These are phyloP conservation scores for Stephania cephalantha DNA, from an alignment of 164 flowering plant species.

Conservation along the genomic window DNA sequence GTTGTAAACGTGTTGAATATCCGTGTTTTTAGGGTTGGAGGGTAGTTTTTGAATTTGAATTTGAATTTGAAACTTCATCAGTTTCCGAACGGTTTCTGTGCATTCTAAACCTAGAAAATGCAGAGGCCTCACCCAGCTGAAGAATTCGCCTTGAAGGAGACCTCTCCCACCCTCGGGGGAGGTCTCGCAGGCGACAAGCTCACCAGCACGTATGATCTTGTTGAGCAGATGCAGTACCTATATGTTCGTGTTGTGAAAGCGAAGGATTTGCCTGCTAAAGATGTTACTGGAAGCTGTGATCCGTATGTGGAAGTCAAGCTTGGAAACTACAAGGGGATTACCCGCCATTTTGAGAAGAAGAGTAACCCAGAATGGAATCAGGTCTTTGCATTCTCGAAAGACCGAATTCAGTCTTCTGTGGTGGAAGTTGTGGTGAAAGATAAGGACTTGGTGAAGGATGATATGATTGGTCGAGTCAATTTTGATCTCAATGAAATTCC, in stretches of 20 bases:
- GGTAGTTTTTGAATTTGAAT: constrained; percentile 2
- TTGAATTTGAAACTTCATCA: neutral
- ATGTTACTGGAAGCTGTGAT: constrained; percentile 64
- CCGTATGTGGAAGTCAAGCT: constrained; percentile 82
- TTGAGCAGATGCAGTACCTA: constrained; percentile 82
- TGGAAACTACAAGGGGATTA: constrained; percentile 69
- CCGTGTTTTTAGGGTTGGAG: constrained; percentile 4
- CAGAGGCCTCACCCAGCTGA: constrained; percentile 46
- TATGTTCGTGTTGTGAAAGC: constrained; percentile 81
- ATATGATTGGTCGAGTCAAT: constrained; percentile 46
- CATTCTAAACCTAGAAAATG: constrained; percentile 24
- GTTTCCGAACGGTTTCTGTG: neutral
- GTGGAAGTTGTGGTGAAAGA: constrained; percentile 73
- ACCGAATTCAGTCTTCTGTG: constrained; percentile 61
- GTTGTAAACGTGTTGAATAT: neutral
- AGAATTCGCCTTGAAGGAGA: constrained; percentile 74
- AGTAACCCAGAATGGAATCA: constrained; percentile 72
- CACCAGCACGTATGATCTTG: constrained; percentile 81
- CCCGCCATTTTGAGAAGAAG: constrained; percentile 72
- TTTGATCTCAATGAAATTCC: constrained; percentile 71
- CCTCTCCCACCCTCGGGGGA: constrained; percentile 78
- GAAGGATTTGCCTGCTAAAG: constrained; percentile 56
- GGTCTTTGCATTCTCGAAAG: constrained; percentile 89
- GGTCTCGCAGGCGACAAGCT: constrained; percentile 59
- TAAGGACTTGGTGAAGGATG: constrained; percentile 64